phyloP scores from a whole-genome alignment of 495 filamentous ascomycete genomes.

The Trichoderma orchidacearum region DNA sequence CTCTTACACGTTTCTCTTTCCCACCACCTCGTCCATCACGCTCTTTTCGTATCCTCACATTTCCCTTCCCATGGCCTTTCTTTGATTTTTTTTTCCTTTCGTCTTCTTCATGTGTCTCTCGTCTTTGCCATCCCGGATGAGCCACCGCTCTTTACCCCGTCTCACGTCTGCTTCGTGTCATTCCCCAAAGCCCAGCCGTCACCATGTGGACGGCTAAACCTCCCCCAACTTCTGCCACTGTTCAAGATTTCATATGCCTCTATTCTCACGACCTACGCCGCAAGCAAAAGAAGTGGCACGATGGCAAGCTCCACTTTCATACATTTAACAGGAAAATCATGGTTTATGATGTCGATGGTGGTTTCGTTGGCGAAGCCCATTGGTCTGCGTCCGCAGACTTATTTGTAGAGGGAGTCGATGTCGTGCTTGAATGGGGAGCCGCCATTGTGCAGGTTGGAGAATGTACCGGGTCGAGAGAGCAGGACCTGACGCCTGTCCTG shows the following conservation, averaged over 20 bases:
- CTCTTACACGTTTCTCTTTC: too few relatives aligned
- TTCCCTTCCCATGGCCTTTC: too few relatives aligned
- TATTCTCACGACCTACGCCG: slow-evolving; percentile 73
- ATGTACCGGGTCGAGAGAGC: slow-evolving; percentile 51
- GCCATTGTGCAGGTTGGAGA: slow-evolving; percentile 71
- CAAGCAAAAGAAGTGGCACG: slow-evolving; percentile 87
- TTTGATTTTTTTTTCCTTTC: too few relatives aligned
- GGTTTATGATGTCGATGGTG: slow-evolving; percentile 71
- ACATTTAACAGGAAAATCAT: slow-evolving; percentile 85
- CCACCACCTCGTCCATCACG: too few relatives aligned
- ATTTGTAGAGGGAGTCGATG: slow-evolving; percentile 57
- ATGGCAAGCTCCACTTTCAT: slow-evolving; percentile 77
- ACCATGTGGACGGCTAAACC: too few relatives aligned
- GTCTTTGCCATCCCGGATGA: too few relatives aligned
- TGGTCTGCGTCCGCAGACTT: slow-evolving; percentile 29
- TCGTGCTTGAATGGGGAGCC: slow-evolving; percentile 61
- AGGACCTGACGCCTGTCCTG: slow-evolving; percentile 61
- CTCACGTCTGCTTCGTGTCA: too few relatives aligned
- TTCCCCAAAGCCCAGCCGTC: neutral
- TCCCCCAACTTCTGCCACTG: slow-evolving; percentile 55
- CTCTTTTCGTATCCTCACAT: too few relatives aligned
- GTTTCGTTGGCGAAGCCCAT: slow-evolving; percentile 75
- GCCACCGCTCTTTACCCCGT: neutral
- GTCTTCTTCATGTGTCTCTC: too few relatives aligned
- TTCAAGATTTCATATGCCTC: slow-evolving; percentile 70